A percentile compares a stretch with the other conserved stretches of the same genome.
Evolutionary conservation across 169 alveolate species (phyloP).

Genomic region (Cryptosporidium ubiquitum): DNA sequence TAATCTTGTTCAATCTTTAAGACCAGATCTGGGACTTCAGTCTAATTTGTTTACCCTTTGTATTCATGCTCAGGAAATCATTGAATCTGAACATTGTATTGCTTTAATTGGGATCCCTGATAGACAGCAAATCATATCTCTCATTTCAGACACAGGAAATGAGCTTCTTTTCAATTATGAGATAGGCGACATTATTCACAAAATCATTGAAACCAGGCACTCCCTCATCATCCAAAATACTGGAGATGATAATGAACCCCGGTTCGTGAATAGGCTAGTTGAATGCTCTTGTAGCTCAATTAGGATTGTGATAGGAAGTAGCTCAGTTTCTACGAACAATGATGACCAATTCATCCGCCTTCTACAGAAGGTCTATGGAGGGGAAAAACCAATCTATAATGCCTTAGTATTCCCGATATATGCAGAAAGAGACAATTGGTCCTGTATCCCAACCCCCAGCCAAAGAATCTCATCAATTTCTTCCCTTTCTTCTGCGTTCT

Average conservation of each 20-base stretch:
- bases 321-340: neutral
- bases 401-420: conserved; percentile 65
- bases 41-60: conserved; percentile 65
- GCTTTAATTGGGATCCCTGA: conserved; percentile 74
- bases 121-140: conserved; percentile 65
- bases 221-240: conserved; percentile 54
- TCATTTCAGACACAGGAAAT: conserved; percentile 55
- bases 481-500: conserved; percentile 52
- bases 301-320: conserved; percentile 5
- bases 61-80: conserved; percentile 71
- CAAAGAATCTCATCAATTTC: conserved; percentile 65
- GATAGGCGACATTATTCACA: conserved; percentile 34
- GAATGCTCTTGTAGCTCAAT: conserved; percentile 26
- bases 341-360: conserved; percentile 53
- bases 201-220: conserved; percentile 60
- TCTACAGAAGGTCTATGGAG: conserved; percentile 52
- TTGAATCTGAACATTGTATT: conserved; percentile 72
- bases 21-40: conserved; percentile 66
- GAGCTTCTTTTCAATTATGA: conserved; percentile 60
- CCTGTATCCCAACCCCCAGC: conserved; percentile 69
- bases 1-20: conserved; percentile 54
- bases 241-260: conserved; percentile 30
- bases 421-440: conserved; percentile 75
- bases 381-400: conserved; percentile 48
- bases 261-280: conserved; percentile 27